A percentile compares a stretch with the other conserved stretches of the same genome.
Evolutionary conservation across 1,284 basidiomycete genomes (phyloP).

Genomic region (Pseudozyma hubeiensis): DNA sequence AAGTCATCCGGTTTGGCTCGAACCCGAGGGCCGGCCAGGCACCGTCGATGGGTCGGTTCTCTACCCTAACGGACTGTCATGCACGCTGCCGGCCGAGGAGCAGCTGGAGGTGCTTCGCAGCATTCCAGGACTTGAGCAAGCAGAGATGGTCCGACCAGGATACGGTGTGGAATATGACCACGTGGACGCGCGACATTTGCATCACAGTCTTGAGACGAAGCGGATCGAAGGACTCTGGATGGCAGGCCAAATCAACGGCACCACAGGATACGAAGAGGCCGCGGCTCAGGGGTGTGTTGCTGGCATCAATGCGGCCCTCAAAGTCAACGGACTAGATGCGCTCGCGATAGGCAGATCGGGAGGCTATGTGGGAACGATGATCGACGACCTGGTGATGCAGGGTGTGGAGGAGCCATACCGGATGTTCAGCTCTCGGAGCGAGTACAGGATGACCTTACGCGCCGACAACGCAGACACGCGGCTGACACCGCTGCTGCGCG

Average conservation of each 20-base stretch:
- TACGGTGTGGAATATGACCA: conserved; percentile 94
- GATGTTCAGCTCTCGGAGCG: conserved; percentile 90
- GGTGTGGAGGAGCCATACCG: conserved; percentile 91
- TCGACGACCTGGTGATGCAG: conserved; percentile 87
- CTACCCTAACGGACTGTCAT: conserved; percentile 89
- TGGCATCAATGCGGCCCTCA: conserved; percentile 85
- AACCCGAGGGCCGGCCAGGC: conserved; percentile 89
- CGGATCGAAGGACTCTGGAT: conserved; percentile 73
- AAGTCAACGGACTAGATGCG: conserved; percentile 74
- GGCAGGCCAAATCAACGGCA: conserved; percentile 71
- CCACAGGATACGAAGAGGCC: conserved; percentile 92
- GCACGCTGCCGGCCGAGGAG: conserved; percentile 83
- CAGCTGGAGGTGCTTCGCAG: conserved; percentile 84
- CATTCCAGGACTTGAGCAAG: conserved; percentile 84
- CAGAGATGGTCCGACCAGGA: conserved; percentile 82
- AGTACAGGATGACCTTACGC: conserved; percentile 86
- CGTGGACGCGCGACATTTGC: conserved; percentile 85
- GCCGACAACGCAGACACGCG: conserved; percentile 88
- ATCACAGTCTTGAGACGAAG: conserved; percentile 83
- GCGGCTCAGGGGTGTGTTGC: conserved; percentile 86
- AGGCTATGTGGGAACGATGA: conserved; percentile 86
- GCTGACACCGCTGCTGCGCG: conserved; percentile 74
- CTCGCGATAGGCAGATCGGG: conserved; percentile 82
- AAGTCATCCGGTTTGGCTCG: conserved; percentile 83
- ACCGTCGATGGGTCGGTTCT: conserved; percentile 78